These are phyloP conservation scores for Aspergillus unguis DNA, from an alignment of 2,329 filamentous ascomycete species.

Conservation along the genomic window DNA sequence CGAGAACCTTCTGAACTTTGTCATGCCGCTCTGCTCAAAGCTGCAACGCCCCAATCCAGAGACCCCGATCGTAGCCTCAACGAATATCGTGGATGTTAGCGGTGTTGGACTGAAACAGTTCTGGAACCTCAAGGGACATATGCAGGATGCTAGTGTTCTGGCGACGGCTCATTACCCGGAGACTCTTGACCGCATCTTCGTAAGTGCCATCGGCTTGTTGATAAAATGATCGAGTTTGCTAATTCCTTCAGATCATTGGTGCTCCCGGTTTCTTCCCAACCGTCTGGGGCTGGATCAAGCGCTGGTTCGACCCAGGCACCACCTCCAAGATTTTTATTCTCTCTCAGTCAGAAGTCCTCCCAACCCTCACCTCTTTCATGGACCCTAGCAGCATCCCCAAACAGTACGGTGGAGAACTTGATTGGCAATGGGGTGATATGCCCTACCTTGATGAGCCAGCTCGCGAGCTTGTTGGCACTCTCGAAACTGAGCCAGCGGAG, in stretches of 20 bases:
- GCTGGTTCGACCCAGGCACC: slow-evolving; percentile 92
- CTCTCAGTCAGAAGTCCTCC: slow-evolving; percentile 65
- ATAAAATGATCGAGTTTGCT: background rate
- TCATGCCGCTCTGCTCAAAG: slow-evolving; percentile 77
- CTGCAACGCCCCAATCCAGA: slow-evolving; percentile 70
- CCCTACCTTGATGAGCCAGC: slow-evolving; percentile 63
- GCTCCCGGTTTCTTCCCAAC: slow-evolving; percentile 89
- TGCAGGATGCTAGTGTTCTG: slow-evolving; percentile 85
- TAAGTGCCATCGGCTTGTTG: slow-evolving; percentile 31
- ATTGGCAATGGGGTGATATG: slow-evolving; percentile 75
- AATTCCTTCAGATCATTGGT: slow-evolving; percentile 65
- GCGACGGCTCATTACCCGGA: slow-evolving; percentile 95
- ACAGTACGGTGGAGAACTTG: slow-evolving; percentile 81
- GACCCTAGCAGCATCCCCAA: slow-evolving; percentile 80
- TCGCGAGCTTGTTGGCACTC: slow-evolving; percentile 29
- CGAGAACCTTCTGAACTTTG: slow-evolving; percentile 85
- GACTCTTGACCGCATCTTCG: slow-evolving; percentile 78
- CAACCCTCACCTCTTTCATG: slow-evolving; percentile 77
- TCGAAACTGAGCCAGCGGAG: slow-evolving; percentile 28
- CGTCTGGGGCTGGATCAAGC: slow-evolving; percentile 88
- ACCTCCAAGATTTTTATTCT: slow-evolving; percentile 96
- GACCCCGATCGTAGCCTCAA: slow-evolving; percentile 87
- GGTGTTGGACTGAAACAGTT: slow-evolving; percentile 88
- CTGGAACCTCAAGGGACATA: slow-evolving; percentile 89
- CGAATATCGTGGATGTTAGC: slow-evolving; percentile 91